Base-by-base conservation (phyloP, 257 asterid species). In the Avicennia marina region DNA sequence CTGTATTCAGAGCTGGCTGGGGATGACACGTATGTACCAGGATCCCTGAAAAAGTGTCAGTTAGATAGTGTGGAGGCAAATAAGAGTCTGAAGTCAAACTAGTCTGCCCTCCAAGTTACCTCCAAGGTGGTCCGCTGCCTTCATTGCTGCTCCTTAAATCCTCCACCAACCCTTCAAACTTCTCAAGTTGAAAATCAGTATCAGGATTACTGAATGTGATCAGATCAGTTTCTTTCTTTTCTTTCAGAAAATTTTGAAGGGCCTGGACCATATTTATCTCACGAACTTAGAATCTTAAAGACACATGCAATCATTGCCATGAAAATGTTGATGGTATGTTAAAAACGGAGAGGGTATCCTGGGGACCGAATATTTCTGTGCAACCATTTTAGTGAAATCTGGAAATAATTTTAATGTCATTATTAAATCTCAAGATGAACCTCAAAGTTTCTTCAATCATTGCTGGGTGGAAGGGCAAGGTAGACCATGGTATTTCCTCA, bases 1-100 rank as follows among this genome's bases (percentile, higher is more conserved):
- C 96, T 93, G 67, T 80, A 84, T 45, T 81, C 95, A 4, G 97
- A 89, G 81, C 94, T 82, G 54, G 87, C 74, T 12, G 97, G 74
- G 31, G 94, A 80, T 32, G 83, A 78, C 38, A 73, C 94, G 17
- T 80, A 77, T 27, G 67, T 15, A 77, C 73, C 91, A 63, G 86
- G 73, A 67, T 76, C 88, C 86, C 96, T 86, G 86, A 60, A 73
- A 4, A 56, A 53, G 17, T 21, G 43, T 61, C 47, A 53, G 54
- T 83, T 62, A 85, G 64, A 65, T 19, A 67, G 60, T 52, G 40
- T 38, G 29, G 66, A 56, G 51, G 20, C 22, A 64, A 64, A 65
- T 43, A 61, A 64, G 20, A 49, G 40, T 34, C 44, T 24, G 8
- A 40, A 29, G 5, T 53, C 13, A 67, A 42, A 42, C 16, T 4